phyloP scores from a whole-genome alignment of 768 basidiomycete genomes.

The Cystofilobasidium capitatum region DNA sequence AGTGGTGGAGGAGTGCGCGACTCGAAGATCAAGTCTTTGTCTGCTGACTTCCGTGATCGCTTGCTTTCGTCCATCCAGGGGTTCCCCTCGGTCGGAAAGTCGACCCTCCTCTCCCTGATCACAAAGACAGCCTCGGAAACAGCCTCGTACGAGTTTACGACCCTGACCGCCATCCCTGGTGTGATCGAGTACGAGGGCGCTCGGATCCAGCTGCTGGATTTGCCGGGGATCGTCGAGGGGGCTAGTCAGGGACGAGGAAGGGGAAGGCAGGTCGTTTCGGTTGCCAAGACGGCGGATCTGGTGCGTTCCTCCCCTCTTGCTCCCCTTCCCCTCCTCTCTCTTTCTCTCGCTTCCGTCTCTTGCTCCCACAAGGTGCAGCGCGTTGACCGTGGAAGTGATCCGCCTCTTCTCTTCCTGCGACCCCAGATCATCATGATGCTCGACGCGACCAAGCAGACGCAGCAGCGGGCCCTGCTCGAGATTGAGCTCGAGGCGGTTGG shows the following conservation, averaged over 20 bases:
- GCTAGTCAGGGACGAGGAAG: conserved; percentile 77
- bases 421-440: conserved; percentile 24
- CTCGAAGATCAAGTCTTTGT: no score
- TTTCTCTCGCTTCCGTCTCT: neutral
- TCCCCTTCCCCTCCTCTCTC: no score
- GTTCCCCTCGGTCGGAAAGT: conserved; percentile 53
- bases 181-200: conserved; percentile 93
- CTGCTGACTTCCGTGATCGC: conserved; percentile 64
- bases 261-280: conserved; percentile 88
- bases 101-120: conserved; percentile 79
- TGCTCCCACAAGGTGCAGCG: neutral
- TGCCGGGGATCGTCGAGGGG: conserved; percentile 92
- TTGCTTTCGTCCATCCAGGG: conserved; percentile 92
- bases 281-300: conserved; percentile 73
- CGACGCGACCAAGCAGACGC: conserved; percentile 50
- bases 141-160: conserved; percentile 94
- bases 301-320: neutral
- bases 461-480: conserved; percentile 79
- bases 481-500: conserved; percentile 93
- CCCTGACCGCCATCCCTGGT: conserved; percentile 89
- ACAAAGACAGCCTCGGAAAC: conserved; percentile 82
- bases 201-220: conserved; percentile 84
- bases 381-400: neutral
- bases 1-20: no score
- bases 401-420: neutral